These are phyloP conservation scores for Cyclostephanos tholiformis DNA, from an alignment of 108 stramenopile species.

Conservation along the genomic window DNA sequence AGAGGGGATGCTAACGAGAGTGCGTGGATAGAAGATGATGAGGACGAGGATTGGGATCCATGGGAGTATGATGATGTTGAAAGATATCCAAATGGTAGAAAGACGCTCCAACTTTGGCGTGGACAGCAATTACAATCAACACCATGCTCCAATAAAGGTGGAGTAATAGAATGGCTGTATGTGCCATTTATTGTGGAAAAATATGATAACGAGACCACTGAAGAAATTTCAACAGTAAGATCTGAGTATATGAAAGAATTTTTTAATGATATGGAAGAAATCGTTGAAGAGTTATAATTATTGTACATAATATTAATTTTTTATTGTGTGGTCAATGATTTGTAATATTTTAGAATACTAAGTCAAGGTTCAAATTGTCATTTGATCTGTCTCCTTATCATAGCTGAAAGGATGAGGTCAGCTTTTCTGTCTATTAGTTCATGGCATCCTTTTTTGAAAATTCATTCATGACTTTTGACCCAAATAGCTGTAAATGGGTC, in stretches of 20 bases:
- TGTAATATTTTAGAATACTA: too few species aligned
- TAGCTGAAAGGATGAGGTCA: too few species aligned
- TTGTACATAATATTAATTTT: too few species aligned
- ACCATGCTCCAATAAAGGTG: constrained; percentile 72
- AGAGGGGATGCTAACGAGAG: constrained; percentile 71
- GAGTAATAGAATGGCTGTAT: constrained; percentile 76
- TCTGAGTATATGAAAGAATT: too few species aligned
- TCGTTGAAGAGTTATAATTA: constrained; percentile 39
- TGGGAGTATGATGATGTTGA: constrained; percentile 51
- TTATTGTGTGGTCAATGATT: too few species aligned
- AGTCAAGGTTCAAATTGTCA: too few species aligned
- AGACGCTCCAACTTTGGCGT: constrained; percentile 56
- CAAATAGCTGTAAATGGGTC: too few species aligned
- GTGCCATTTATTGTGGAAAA: constrained; percentile 79
- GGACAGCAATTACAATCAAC: constrained; percentile 72
- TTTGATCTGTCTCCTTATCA: too few species aligned
- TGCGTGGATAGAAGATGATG: constrained; percentile 58
- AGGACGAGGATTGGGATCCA: constrained; percentile 38
- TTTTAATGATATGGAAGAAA: too few species aligned
- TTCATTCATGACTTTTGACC: too few species aligned
- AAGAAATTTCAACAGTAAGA: constrained; percentile 16
- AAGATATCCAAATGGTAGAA: constrained; percentile 42
- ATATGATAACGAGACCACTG: constrained; percentile 44
- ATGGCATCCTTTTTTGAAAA: too few species aligned
- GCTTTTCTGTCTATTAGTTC: too few species aligned